A percentile compares a stretch with the other conserved stretches of the same genome.
phyloP scores from a whole-genome alignment of 2,329 filamentous ascomycete species.

The Didymella sp. region DNA sequence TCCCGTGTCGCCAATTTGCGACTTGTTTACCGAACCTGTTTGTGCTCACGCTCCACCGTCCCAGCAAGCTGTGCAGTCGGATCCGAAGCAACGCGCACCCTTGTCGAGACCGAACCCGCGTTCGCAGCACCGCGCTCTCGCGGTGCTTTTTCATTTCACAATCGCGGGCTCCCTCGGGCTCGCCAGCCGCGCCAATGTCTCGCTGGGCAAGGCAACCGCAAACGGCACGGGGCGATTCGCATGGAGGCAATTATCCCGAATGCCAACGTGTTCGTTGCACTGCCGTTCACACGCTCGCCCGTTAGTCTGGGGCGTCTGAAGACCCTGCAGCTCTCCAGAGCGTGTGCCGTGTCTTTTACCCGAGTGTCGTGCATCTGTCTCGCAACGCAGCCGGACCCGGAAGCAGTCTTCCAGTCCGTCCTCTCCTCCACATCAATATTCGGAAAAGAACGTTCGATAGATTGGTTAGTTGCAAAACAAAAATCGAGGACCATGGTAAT shows the following conservation, averaged over 20 bases:
- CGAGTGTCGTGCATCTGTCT: not conserved
- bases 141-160: not conserved
- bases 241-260: conserved; percentile 5
- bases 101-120: not conserved
- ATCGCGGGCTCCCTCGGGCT: not conserved
- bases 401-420: not conserved
- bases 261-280: not conserved
- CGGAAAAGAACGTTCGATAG: not conserved
- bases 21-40: conserved; percentile 1
- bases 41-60: not conserved
- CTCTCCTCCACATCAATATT: not conserved
- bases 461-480: not conserved
- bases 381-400: not conserved
- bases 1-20: not conserved
- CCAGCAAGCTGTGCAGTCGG: not conserved
- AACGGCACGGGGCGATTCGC: not conserved
- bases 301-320: too few relatives aligned
- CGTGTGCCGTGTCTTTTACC: not conserved
- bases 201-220: not conserved
- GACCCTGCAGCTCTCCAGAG: not conserved
- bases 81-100: not conserved
- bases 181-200: not conserved
- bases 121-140: not conserved
- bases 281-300: not conserved
- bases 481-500: not conserved